Base-by-base conservation (phyloP, 139 green algal species). In the Chlorella sp. region DNA sequence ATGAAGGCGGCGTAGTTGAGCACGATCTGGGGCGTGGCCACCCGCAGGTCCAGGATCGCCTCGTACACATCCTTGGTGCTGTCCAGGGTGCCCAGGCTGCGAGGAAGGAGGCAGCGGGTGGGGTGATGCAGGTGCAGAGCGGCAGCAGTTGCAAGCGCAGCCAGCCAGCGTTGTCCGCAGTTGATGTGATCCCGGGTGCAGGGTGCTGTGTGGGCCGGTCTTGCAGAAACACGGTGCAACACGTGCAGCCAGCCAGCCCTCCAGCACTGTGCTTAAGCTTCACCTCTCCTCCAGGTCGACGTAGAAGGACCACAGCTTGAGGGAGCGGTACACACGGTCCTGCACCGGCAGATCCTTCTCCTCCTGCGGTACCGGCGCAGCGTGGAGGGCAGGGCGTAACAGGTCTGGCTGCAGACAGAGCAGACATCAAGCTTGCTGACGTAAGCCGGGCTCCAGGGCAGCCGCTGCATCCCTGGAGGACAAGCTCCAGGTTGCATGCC, bases 1-100 rank as follows among this genome's bases (percentile, higher is more conserved):
- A 99, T 92, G 88, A 96, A 94, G 1, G 90, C 56, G 28, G 96
- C 95, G 78, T 96, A 99, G 89, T 99, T 99, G 81, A 99, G 94
- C 58, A 99, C 92, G 75, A 97, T 97, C 92, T 99, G 84, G 32
- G 97, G 96, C 32, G 96, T 99, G 76, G 97, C 97, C 40, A 99
- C 94, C 41, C 91, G 88, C 40, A 98, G 91, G 75, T 98, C 95
- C 86, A 99, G 84, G 78, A 98, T 97, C 26, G 74, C 60, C 74
- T 97, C 92, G 87, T 99, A 99, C 30, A 95, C 94, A 19, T 84
- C 91, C 54, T 88, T 88, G 13, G 93, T 92, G 58, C 68, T 90
- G 80, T 98, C 96, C 32, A 97, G 86, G 0, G 94, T 98, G 81
- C 97, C 96, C 80, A 99, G 91, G 64, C 73, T 92, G 62, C 62